Evolutionary conservation across 768 basidiomycete species (phyloP).

Genomic region (Punctularia strigosozonata): DNA sequence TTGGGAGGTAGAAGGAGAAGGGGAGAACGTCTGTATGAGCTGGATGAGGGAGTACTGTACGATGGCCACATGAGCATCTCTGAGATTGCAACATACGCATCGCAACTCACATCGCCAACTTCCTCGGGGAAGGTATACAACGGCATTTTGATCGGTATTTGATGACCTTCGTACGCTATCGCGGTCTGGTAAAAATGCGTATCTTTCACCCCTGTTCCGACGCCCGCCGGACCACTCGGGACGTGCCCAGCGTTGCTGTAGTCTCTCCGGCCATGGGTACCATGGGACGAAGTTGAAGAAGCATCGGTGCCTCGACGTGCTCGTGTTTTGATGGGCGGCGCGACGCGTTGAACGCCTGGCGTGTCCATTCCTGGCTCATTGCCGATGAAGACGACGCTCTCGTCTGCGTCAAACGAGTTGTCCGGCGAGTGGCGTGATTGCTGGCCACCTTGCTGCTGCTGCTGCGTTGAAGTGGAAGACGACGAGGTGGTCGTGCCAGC

Average conservation of each 20-base stretch:
- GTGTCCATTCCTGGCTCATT: conserved; percentile 54
- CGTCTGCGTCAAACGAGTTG: conserved; percentile 65
- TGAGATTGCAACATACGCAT: not conserved
- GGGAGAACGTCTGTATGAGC: conserved; percentile 77
- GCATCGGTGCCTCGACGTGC: conserved; percentile 61
- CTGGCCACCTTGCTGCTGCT: too few relatives aligned
- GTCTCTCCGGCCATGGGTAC: conserved; percentile 12
- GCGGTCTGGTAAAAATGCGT: conserved; percentile 90
- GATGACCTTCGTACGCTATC: conserved; percentile 74
- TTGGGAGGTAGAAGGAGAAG: too few relatives aligned
- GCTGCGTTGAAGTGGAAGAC: conserved; percentile 6
- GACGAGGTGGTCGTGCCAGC: too few relatives aligned
- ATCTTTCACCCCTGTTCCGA: conserved; percentile 44
- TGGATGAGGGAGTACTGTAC: conserved; percentile 84
- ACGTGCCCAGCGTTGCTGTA: too few relatives aligned
- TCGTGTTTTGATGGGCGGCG: too few relatives aligned
- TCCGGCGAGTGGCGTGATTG: conserved; percentile 62
- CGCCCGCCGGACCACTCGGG: conserved; percentile 9
- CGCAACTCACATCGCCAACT: conserved; percentile 80
- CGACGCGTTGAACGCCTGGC: too few relatives aligned
- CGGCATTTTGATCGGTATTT: conserved; percentile 85
- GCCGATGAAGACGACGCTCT: conserved; percentile 77
- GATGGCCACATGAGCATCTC: conserved; percentile 7
- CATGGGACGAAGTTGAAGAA: conserved; percentile 60
- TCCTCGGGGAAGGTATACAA: conserved; percentile 85